Percentiles rank a stretch among this genome's conserved stretches.
Evolutionary conservation across 2,329 filamentous ascomycete species (phyloP).

Genomic region (Setomelanomma holmii): DNA sequence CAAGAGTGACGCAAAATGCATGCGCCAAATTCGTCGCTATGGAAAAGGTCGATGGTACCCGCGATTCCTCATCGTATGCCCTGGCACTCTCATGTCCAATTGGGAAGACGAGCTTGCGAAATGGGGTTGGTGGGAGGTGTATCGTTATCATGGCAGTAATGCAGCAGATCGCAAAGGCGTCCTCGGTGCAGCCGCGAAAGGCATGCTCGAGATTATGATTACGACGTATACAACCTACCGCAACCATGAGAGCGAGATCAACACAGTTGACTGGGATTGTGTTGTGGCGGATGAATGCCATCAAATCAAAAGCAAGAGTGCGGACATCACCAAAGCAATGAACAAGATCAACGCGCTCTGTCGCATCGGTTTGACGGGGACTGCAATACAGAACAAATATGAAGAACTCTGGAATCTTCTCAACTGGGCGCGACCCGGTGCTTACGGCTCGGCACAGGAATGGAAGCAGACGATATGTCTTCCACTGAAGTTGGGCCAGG

Average conservation of each 20-base stretch:
- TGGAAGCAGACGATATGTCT: conserved; percentile 82
- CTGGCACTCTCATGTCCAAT: conserved; percentile 85
- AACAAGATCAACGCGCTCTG: conserved; percentile 90
- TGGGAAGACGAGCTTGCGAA: conserved; percentile 86
- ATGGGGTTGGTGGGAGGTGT: conserved; percentile 96
- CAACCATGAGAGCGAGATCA: conserved; percentile 77
- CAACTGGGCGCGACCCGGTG: conserved; percentile 93
- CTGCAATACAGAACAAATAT: conserved; percentile 97
- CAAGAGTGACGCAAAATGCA: conserved; percentile 81
- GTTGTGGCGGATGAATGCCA: conserved; percentile 96
- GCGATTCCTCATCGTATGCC: conserved; percentile 83
- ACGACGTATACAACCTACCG: conserved; percentile 92
- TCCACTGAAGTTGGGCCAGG: conserved; percentile 86
- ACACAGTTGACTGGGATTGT: conserved; percentile 89
- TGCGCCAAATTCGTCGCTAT: conserved; percentile 80
- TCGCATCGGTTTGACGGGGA: conserved; percentile 90
- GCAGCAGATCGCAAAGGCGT: conserved; percentile 70
- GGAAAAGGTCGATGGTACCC: conserved; percentile 76
- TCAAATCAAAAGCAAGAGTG: conserved; percentile 77
- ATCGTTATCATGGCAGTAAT: conserved; percentile 74
- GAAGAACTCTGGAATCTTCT: conserved; percentile 95
- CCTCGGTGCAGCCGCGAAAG: conserved; percentile 74
- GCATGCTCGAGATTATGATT: conserved; percentile 86
- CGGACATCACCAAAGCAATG: conserved; percentile 85
- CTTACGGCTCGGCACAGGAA: conserved; percentile 69